Percentiles rank a stretch among this genome's conserved stretches.
These are phyloP conservation scores for Naumovozyma baii DNA, from an alignment of 805 yeast species.

Conservation along the genomic window DNA sequence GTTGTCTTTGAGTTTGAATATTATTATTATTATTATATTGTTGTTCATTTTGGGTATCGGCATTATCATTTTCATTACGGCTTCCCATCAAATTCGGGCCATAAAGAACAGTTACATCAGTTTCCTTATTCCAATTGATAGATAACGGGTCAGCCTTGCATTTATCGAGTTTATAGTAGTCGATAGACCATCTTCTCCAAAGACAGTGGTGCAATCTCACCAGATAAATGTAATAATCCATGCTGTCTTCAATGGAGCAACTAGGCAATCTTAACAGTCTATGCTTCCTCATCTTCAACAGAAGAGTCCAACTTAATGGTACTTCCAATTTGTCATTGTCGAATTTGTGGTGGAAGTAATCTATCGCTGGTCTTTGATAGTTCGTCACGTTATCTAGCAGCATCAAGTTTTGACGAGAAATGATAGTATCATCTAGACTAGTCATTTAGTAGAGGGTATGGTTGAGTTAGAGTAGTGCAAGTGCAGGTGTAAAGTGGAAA, in stretches of 20 bases:
- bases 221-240: constrained; percentile 26
- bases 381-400: constrained; percentile 28
- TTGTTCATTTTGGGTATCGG: background rate
- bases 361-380: constrained; percentile 22
- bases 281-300: constrained; percentile 17
- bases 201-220: constrained; percentile 66
- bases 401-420: constrained; percentile 23
- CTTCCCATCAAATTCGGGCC: constrained; percentile 49
- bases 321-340: constrained; percentile 8
- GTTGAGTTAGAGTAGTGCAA: no score
- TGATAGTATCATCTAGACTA: constrained; percentile 26
- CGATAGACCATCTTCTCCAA: constrained; percentile 94
- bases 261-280: constrained; percentile 25
- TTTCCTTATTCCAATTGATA: constrained; percentile 90
- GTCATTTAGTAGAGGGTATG: constrained; percentile 17
- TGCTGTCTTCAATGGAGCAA: constrained; percentile 28
- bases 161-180: constrained; percentile 46
- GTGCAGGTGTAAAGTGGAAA: no score
- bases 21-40: background rate
- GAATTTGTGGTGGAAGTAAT: constrained; percentile 23
- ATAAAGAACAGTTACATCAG: constrained; percentile 90
- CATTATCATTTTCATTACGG: background rate
- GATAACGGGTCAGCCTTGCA: constrained; percentile 68
- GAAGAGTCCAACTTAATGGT: constrained; percentile 14
- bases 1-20: no score